Conservation (phyloP, 177 flowering plant species). For the Tripterygium wilfordii region DNA sequence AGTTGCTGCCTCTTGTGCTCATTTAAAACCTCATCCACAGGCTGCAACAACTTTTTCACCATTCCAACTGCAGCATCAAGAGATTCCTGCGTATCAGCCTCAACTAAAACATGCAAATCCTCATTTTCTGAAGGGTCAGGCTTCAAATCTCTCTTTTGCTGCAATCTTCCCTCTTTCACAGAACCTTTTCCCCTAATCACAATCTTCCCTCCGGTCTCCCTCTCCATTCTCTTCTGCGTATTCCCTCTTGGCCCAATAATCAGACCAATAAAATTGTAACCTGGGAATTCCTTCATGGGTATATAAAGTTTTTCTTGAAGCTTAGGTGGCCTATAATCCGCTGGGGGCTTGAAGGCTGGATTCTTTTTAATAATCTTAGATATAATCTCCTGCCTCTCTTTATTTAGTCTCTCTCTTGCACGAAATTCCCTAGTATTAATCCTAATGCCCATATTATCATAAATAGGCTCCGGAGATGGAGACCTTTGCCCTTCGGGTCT, state of each 20-base stretch:
- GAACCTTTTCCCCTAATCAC: constrained; percentile 95
- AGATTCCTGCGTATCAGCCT: constrained; percentile 88
- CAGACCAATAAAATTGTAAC: constrained; percentile 92
- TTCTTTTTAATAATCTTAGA: constrained; percentile 72
- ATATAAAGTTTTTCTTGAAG: constrained; percentile 91
- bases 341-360: constrained; percentile 91
- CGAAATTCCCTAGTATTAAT: constrained; percentile 92
- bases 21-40: constrained; percentile 90
- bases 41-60: constrained; percentile 96
- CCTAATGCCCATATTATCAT: constrained; percentile 85
- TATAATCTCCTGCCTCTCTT: constrained; percentile 81
- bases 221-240: constrained; percentile 98
- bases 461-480: constrained; percentile 94
- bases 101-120: constrained; percentile 95
- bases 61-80: constrained; percentile 93
- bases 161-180: constrained; percentile 85
- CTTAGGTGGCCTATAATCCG: constrained; percentile 93
- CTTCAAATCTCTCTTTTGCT: constrained; percentile 82
- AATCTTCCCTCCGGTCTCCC: constrained; percentile 92
- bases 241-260: constrained; percentile 98
- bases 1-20: constrained; percentile 98
- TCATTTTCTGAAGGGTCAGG: constrained; percentile 85
- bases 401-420: constrained; percentile 75
- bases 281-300: constrained; percentile 96
- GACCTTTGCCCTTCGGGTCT: constrained; percentile 89